Percentiles rank a stretch among this genome's conserved stretches.
phyloP scores from a whole-genome alignment of 176 grass and related monocot species.

The Areca catechu region DNA sequence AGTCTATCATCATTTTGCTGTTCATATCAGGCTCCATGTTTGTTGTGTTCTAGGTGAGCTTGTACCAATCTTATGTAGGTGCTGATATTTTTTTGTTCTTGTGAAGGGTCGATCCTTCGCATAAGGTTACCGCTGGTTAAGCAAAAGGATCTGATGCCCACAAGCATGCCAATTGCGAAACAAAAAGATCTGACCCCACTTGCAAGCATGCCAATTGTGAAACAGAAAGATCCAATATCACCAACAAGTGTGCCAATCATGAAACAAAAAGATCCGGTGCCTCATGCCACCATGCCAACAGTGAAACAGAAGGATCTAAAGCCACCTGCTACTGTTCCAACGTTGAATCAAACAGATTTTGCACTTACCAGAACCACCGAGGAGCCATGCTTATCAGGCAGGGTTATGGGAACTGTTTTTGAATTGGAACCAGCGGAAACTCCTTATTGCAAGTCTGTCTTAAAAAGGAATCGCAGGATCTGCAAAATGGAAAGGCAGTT shows the following conservation, averaged over 20 bases:
- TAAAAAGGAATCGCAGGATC: background rate
- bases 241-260: too few relatives aligned
- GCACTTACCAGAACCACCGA: background rate
- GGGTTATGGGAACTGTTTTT: background rate
- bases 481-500: background rate
- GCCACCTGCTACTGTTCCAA: background rate
- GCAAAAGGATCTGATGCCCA: background rate
- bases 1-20: background rate
- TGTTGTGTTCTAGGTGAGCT: too few relatives aligned
- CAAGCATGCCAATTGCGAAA: background rate
- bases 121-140: slow-evolving; percentile 5
- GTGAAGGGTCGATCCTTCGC: slow-evolving; percentile 7
- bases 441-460: background rate
- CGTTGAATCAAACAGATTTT: background rate
- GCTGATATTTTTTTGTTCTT: background rate
- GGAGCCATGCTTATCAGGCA: background rate
- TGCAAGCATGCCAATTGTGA: background rate
- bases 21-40: too few relatives aligned
- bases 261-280: too few relatives aligned
- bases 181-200: background rate
- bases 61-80: too few relatives aligned
- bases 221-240: background rate
- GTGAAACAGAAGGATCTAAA: background rate
- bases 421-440: background rate
- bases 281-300: background rate